A percentile compares a stretch with the other conserved stretches of the same genome.
phyloP scores from a whole-genome alignment of 352 stramenopile genomes.

The Phytophthora meadii region DNA sequence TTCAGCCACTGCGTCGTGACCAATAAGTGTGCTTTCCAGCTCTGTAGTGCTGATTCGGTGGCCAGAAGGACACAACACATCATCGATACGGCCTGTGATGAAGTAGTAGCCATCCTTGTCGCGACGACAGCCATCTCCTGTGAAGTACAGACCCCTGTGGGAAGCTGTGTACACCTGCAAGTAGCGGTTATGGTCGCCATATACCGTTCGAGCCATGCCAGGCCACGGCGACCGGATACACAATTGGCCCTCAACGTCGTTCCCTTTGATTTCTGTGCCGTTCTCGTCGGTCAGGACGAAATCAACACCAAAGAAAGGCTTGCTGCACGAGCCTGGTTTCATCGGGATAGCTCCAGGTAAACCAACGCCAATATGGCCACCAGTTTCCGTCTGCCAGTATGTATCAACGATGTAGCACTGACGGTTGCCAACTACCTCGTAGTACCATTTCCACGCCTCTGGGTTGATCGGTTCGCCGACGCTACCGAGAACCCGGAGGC shows the following conservation, averaged over 20 bases:
- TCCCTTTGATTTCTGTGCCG: not conserved
- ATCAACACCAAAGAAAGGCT: not conserved
- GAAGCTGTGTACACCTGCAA: not conserved
- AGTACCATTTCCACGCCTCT: not conserved
- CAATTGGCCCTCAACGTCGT: conserved; percentile 1
- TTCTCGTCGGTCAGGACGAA: not conserved
- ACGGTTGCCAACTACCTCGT: not conserved
- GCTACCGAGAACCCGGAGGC: not conserved
- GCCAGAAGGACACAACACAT: not conserved
- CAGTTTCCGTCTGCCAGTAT: not conserved
- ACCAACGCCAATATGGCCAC: not conserved
- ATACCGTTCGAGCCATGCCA: not conserved
- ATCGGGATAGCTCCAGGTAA: not conserved
- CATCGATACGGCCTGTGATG: not conserved
- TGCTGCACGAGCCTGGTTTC: not conserved
- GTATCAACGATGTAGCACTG: not conserved
- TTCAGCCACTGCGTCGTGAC: not conserved
- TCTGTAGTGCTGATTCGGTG: conserved; percentile 1
- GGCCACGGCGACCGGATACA: not conserved
- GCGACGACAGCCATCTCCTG: not conserved
- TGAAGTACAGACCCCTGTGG: not conserved
- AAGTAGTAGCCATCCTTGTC: conserved; percentile 1
- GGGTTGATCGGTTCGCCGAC: not conserved
- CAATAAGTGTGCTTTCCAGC: not conserved
- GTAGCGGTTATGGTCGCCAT: not conserved